A percentile compares a stretch with the other conserved stretches of the same genome.
Evolutionary conservation across 305 asterid genomes (phyloP).

Genomic region (Fraxinus platypoda): DNA sequence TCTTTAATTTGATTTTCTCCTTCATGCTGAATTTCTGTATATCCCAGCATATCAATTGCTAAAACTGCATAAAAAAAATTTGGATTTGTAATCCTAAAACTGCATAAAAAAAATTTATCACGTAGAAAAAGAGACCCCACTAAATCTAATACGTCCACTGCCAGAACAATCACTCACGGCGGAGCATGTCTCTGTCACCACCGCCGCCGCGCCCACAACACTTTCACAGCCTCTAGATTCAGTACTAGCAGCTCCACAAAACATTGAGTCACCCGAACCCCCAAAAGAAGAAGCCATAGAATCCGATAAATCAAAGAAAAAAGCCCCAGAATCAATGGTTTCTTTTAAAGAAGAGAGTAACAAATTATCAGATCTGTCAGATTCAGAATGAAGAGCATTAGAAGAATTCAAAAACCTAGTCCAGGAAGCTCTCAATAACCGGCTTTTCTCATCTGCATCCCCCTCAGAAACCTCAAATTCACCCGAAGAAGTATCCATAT

Average conservation of each 20-base stretch:
- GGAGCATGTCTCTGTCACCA: not conserved
- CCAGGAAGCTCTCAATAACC: conserved; percentile 2
- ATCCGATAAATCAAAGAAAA: not conserved
- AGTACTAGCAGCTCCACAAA: not conserved
- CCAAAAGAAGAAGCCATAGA: not conserved
- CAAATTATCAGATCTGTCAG: not conserved
- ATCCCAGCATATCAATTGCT: no score
- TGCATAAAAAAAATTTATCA: no score
- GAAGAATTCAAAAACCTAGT: not conserved
- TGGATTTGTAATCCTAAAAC: no score
- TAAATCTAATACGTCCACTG: not conserved
- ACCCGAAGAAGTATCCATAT: not conserved
- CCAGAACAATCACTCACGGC: not conserved
- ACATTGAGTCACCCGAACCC: not conserved
- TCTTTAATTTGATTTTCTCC: no score
- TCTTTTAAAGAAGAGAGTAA: no score
- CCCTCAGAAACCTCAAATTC: conserved; percentile 13
- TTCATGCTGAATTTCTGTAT: no score
- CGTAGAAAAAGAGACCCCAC: not conserved
- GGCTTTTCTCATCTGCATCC: not conserved
- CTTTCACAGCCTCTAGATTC: not conserved
- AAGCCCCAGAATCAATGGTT: no score
- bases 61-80: no score
- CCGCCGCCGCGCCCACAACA: not conserved
- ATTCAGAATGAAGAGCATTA: not conserved